A percentile compares a stretch with the other conserved stretches of the same genome.
Evolutionary conservation across 192 early-diverging fungal species (phyloP).

Genomic region (Backusella circina): DNA sequence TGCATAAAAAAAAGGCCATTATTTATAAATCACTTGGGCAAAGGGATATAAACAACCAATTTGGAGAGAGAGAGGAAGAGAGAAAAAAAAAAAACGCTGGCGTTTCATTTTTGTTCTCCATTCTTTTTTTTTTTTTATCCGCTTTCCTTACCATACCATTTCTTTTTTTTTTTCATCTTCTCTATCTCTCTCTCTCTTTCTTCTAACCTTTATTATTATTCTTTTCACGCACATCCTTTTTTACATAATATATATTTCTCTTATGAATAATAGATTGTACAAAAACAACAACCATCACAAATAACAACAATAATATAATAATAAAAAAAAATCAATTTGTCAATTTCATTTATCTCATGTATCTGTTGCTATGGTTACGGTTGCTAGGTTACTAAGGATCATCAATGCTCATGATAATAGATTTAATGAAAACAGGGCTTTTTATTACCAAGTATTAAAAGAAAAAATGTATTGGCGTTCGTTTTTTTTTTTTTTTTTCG

Average conservation of each 20-base stretch:
- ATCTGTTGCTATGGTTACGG: neutral
- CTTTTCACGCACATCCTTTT: neutral
- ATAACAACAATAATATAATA: neutral
- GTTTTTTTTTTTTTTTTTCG: neutral
- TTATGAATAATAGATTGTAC: neutral
- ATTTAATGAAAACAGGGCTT: too few species aligned
- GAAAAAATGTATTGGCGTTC: neutral
- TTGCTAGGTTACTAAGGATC: neutral
- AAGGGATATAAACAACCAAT: neutral
- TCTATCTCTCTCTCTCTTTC: neutral
- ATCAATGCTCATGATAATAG: neutral
- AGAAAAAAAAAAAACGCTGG: slow-evolving; percentile 7
- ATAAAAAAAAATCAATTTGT: neutral
- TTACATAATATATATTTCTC: neutral
- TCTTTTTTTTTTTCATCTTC: neutral
- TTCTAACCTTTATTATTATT: neutral
- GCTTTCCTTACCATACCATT: neutral
- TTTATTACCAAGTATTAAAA: neutral
- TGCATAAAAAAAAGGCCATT: slow-evolving; percentile 7
- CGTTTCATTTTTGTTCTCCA: neutral
- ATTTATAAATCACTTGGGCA: neutral
- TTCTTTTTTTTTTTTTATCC: neutral
- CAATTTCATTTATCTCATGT: neutral
- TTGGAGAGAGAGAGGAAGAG: neutral
- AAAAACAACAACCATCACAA: neutral